These are phyloP conservation scores for Chernovozyma aurita DNA, from an alignment of 1,139 yeast species.

Conservation along the genomic window DNA sequence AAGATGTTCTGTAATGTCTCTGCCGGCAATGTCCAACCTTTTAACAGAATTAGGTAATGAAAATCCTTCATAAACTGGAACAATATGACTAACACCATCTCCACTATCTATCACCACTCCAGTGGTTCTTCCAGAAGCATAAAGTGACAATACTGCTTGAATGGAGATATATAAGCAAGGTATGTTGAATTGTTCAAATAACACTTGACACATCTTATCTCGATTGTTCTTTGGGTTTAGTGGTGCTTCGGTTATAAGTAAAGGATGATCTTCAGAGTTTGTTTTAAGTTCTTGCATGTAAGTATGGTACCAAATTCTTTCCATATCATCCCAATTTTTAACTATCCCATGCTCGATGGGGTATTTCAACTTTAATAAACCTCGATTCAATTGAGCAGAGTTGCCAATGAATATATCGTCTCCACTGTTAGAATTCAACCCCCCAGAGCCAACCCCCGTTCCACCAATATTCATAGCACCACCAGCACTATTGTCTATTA, in stretches of 20 bases:
- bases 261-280: conserved; percentile 48
- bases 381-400: conserved; percentile 69
- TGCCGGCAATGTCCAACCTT: conserved; percentile 79
- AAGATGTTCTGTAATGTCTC: conserved; percentile 77
- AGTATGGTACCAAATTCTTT: conserved; percentile 63
- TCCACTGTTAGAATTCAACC: conserved; percentile 7
- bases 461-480: conserved; percentile 4
- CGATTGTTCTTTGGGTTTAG: conserved; percentile 71
- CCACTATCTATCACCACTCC: conserved; percentile 89
- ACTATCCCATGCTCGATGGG: conserved; percentile 83
- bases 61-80: conserved; percentile 89
- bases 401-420: conserved; percentile 63
- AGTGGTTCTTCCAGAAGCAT: conserved; percentile 87
- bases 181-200: conserved; percentile 81
- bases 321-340: conserved; percentile 86
- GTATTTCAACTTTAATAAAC: conserved; percentile 61
- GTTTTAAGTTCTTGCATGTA: conserved; percentile 56
- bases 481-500: conserved; percentile 32
- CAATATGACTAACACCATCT: conserved; percentile 86
- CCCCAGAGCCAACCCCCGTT: conserved; percentile 21
- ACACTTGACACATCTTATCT: conserved; percentile 66
- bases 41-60: conserved; percentile 68
- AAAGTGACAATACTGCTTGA: conserved; percentile 81
- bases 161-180: conserved; percentile 82
- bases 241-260: conserved; percentile 87